A percentile compares a stretch with the other conserved stretches of the same genome.
These are phyloP conservation scores for Saccharomycopsis sp. DNA, from an alignment of 805 yeast genomes.

Conservation along the genomic window DNA sequence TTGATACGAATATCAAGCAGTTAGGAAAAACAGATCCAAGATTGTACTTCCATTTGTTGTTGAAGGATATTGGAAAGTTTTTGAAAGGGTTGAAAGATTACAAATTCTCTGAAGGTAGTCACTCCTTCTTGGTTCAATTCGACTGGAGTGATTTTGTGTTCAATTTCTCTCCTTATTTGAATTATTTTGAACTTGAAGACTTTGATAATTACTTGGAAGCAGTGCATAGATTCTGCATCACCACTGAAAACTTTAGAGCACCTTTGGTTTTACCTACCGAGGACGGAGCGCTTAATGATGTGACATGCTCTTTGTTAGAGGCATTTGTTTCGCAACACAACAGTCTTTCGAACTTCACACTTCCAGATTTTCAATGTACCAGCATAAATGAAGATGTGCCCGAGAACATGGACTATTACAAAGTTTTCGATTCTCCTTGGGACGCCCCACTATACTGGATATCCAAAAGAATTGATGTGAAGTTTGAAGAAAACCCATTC, in stretches of 20 bases:
- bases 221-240: not conserved
- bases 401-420: slow-evolving; percentile 1
- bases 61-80: not conserved
- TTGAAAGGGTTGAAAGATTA: slow-evolving; percentile 1
- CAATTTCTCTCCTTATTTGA: slow-evolving; percentile 1
- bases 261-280: not conserved
- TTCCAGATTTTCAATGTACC: not conserved
- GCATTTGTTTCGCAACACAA: not conserved
- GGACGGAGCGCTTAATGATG: not conserved
- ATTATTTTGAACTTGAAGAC: slow-evolving; percentile 3
- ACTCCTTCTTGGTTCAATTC: not conserved
- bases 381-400: slow-evolving; percentile 2
- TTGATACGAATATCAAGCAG: slow-evolving; percentile 2
- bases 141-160: slow-evolving; percentile 2
- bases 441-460: not conserved
- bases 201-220: slow-evolving; percentile 1
- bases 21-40: slow-evolving; percentile 1
- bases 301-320: not conserved
- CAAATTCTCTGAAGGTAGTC: not conserved
- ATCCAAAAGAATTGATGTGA: slow-evolving; percentile 3
- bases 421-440: not conserved
- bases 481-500: not conserved
- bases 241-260: not conserved
- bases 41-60: slow-evolving; percentile 1
- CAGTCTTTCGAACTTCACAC: no score